Percentiles rank a stretch among this genome's conserved stretches.
These are phyloP conservation scores for Aspergillus transmontanensis DNA, from an alignment of 2,329 filamentous ascomycete species.

Conservation along the genomic window DNA sequence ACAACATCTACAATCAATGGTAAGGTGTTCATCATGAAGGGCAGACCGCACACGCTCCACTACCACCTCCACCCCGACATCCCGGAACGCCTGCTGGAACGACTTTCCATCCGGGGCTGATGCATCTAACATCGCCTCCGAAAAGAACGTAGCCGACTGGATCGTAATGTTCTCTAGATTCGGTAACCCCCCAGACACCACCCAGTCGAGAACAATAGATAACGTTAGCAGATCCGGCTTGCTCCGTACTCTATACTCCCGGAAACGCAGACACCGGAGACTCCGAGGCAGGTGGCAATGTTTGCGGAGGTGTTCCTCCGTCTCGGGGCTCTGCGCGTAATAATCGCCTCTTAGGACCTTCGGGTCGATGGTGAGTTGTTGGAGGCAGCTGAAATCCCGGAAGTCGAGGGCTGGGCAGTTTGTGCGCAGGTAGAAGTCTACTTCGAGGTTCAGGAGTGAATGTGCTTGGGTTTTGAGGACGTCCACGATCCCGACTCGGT, in stretches of 20 bases:
- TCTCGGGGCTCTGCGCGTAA: neutral
- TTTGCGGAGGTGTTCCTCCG: neutral
- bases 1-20: conserved; percentile 1
- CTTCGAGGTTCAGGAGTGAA: conserved; percentile 4
- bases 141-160: neutral
- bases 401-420: conserved; percentile 4
- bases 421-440: neutral
- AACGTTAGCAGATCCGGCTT: neutral
- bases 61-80: neutral
- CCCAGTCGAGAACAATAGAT: conserved; percentile 2
- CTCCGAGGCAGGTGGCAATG: conserved; percentile 2
- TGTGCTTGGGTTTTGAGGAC: neutral
- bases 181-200: neutral
- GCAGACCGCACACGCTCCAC: neutral
- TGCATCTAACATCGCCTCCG: neutral
- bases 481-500: neutral
- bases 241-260: neutral
- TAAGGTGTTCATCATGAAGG: neutral
- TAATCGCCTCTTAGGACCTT: neutral
- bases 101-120: neutral
- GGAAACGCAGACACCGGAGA: neutral
- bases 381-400: neutral
- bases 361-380: conserved; percentile 9
- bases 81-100: neutral
- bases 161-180: neutral